Evolutionary conservation across 495 filamentous ascomycete species (phyloP), one percentile per base, ranked within the genome.

Genomic region (Melanomma pulvis-pyrius): DNA sequence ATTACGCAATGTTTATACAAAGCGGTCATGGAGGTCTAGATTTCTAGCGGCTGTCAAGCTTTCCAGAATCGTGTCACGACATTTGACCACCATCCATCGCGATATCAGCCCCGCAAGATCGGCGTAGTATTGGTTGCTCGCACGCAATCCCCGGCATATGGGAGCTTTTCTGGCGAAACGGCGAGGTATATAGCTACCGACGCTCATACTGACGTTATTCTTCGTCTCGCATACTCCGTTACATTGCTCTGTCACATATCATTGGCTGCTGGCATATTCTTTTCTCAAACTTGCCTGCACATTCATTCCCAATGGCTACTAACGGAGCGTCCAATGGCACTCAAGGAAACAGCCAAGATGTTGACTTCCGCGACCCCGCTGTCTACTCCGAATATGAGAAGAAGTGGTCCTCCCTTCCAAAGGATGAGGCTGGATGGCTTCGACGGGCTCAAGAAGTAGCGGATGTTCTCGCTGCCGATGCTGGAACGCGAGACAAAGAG

Each of bases 391-490:
- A 74, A 12, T 81, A 83, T 61, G 69, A 81, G 61, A 67, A 76
- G 11, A 79, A 79, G 72, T 86, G 80, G 74, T 64, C 78, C n/a
- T 44, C 71, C 0, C 71, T 80, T 1, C 85, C 84, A 0, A 67
- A 75, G 25, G 76, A 78, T 4, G 69, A 77, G 11, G 72, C 77
- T 8, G 79, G 66, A 29, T 87, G 84, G 85, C 39, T 86, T 11
- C 63, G 74, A 21, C 74, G 85, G 48, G 86, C 85, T 0, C 70
- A 72, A n/a, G 75, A 83, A 46, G 83, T 87, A 0, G 75, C 82
- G 8, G 76, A 79, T 2, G 81, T 87, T 19, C 75, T 88, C 2
- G 76, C 79, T 5, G 70, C 73, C 12, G 85, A 87, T 73, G 84
- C 82, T 0, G 78, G 79, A 0, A 74, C 76, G 17, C 75, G 85